Evolutionary conservation across 495 filamentous ascomycete genomes (phyloP).

Genomic region (Parathielavia appendiculata): DNA sequence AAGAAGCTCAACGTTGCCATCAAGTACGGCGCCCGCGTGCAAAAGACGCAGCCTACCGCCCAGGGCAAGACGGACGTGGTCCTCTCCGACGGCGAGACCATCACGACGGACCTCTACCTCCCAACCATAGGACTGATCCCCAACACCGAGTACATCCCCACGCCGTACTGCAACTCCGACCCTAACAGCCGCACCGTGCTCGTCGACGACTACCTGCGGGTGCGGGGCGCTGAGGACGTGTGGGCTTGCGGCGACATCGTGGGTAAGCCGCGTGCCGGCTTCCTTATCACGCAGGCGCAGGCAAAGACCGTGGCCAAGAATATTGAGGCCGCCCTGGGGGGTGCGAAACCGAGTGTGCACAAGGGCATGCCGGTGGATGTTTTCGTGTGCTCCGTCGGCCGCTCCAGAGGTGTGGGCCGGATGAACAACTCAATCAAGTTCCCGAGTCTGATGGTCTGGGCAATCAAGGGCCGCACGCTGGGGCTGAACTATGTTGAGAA

Average conservation of each 20-base stretch:
- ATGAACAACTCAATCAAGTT: constrained; percentile 34
- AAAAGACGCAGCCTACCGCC: constrained; percentile 6
- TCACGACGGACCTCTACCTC: constrained; percentile 56
- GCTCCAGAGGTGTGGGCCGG: constrained; percentile 38
- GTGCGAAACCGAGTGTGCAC: constrained; percentile 29
- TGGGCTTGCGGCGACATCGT: constrained; percentile 53
- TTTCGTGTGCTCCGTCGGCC: constrained; percentile 37
- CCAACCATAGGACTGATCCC: constrained; percentile 56
- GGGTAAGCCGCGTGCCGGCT: constrained; percentile 42
- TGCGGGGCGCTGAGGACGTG: constrained; percentile 39
- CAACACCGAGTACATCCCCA: constrained; percentile 57
- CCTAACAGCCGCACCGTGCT: constrained; percentile 44
- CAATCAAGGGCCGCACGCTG: constrained; percentile 41
- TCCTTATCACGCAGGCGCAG: constrained; percentile 46
- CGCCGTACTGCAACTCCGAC: constrained; percentile 40
- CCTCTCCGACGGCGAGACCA: constrained; percentile 36
- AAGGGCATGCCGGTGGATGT: constrained; percentile 43
- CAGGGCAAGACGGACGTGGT: constrained; percentile 38
- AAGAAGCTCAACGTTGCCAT: constrained; percentile 49
- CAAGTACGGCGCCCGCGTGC: constrained; percentile 37
- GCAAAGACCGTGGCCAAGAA: constrained; percentile 44
- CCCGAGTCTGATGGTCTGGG: constrained; percentile 38
- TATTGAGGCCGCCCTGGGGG: constrained; percentile 35
- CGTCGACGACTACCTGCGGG: constrained; percentile 53
- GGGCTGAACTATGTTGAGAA: constrained; percentile 29